phyloP scores from a whole-genome alignment of 148 eudicot species.

The Chenopodium berlandieri region DNA sequence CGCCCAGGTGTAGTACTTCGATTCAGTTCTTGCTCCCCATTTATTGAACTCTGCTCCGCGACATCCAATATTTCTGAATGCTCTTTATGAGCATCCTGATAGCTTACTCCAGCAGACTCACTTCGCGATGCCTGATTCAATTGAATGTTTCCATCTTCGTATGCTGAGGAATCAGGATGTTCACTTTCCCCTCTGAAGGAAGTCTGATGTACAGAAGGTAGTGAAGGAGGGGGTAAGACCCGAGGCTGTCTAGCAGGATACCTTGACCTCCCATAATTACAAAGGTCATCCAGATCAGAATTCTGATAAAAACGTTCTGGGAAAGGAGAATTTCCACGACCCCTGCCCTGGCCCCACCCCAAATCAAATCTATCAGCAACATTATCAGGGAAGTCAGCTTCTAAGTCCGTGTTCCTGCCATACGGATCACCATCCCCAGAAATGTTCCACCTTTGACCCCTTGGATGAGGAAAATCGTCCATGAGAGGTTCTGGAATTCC shows the following conservation, averaged over 20 bases:
- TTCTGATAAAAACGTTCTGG: constrained; percentile 56
- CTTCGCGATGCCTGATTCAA: constrained; percentile 35
- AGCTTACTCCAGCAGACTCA: constrained; percentile 38
- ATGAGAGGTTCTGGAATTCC: constrained; percentile 50
- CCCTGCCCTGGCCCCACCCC: constrained; percentile 61
- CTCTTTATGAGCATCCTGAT: constrained; percentile 45
- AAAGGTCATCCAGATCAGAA: constrained; percentile 65
- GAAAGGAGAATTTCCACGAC: constrained; percentile 50
- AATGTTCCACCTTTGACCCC: constrained; percentile 59
- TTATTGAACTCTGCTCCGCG: constrained; percentile 33
- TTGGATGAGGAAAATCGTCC: constrained; percentile 54
- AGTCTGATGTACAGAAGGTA: constrained; percentile 49
- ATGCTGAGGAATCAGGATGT: constrained; percentile 49
- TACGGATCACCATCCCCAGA: constrained; percentile 51
- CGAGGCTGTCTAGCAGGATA: constrained; percentile 86
- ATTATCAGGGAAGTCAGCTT: constrained; percentile 60
- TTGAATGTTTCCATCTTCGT: constrained; percentile 34
- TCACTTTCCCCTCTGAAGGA: constrained; percentile 50
- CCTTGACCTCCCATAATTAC: constrained; percentile 75
- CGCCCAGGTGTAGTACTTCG: constrained; percentile 46
- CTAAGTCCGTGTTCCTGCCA: constrained; percentile 45
- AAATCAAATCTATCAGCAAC: constrained; percentile 52
- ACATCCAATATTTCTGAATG: constrained; percentile 37
- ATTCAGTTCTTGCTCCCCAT: constrained; percentile 41
- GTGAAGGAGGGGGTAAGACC: constrained; percentile 86